Evolutionary conservation across 2,329 filamentous ascomycete species (phyloP).

Genomic region (Amauroascus niger): DNA sequence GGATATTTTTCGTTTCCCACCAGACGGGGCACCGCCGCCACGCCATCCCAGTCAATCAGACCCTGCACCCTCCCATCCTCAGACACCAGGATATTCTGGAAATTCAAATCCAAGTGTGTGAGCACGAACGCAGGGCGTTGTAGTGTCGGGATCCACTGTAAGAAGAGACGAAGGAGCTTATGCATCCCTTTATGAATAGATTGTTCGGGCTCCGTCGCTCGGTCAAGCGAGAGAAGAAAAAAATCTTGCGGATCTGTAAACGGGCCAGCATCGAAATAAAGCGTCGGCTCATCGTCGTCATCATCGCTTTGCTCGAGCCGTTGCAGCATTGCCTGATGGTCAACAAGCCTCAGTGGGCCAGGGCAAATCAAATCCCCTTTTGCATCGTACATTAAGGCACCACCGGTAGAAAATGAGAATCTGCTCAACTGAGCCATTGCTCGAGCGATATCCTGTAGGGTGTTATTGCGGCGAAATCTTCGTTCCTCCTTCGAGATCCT

Average conservation of each 20-base stretch:
- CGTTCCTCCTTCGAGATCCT: conserved; percentile 5
- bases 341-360: conserved; percentile 10
- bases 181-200: conserved; percentile 7
- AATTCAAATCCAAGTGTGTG: conserved; percentile 11
- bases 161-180: conserved; percentile 6
- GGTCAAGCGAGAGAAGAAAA: conserved; percentile 10
- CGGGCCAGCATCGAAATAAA: conserved; percentile 11
- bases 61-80: conserved; percentile 13
- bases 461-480: conserved; percentile 6
- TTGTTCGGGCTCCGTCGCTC: conserved; percentile 5
- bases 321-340: conserved; percentile 5
- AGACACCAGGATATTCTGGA: conserved; percentile 10
- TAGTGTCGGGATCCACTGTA: conserved; percentile 7
- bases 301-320: conserved; percentile 4
- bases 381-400: conserved; percentile 7
- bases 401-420: conserved; percentile 8
- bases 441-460: conserved; percentile 7
- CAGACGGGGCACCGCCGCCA: conserved; percentile 9
- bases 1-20: conserved; percentile 15
- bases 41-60: conserved; percentile 16
- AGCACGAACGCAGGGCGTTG: conserved; percentile 10
- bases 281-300: conserved; percentile 7
- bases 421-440: conserved; percentile 8
- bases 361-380: conserved; percentile 4
- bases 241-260: conserved; percentile 10